Base-by-base conservation (phyloP, 1,284 basidiomycete species). In the Cronartium quercuum region DNA sequence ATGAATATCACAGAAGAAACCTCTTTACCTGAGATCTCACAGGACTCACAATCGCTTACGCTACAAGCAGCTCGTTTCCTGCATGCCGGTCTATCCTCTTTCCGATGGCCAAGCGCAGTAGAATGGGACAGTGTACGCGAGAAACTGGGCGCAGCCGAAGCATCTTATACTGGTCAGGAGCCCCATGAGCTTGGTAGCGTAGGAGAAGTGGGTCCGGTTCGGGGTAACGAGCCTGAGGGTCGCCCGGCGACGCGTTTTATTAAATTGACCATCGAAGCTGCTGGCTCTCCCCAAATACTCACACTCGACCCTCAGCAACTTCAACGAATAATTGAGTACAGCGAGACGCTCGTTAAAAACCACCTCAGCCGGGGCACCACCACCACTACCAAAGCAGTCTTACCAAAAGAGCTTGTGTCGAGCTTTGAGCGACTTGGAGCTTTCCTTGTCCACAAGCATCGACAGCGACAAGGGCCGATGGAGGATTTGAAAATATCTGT, bases 61-160 rank as follows among this genome's bases (percentile, higher is more conserved):
- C 58, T 69, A n/a, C 68, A 69, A 44, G 68, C 68, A n/a, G 68
- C 68, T 44, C 34, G 68, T 42, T 69, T 69, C 58, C 62, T 69
- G 34, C 68, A 69, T 41, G 60, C 68, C 18, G 68, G 55, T 15
- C 41, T 69, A 34, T 41, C 61, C 29, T 40, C 35, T 10, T 42
- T 61, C 40, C 68, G 58, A 69, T 69, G 68, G 68, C 68, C 68
- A 4, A 47, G 34, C 12, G 68, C 57, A 42, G 58, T 41, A 13
- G 44, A 60, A n/a, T 69, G 68, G 68, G 68, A 57, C 6, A 10
- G 38, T 2, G 37, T 69, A 2, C 38, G 61, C 40, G 35, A 57
- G 6, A 35, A 60, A 62, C 38, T 69, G 29, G 18, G 10, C 5
- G 58, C 68, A 24, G 68, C 68, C 6, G 10, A n/a, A 37, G 10